Percentiles rank a stretch among this genome's conserved stretches.
Conservation (phyloP, 1,284 basidiomycete species). For the Violaceomyces palustris region DNA sequence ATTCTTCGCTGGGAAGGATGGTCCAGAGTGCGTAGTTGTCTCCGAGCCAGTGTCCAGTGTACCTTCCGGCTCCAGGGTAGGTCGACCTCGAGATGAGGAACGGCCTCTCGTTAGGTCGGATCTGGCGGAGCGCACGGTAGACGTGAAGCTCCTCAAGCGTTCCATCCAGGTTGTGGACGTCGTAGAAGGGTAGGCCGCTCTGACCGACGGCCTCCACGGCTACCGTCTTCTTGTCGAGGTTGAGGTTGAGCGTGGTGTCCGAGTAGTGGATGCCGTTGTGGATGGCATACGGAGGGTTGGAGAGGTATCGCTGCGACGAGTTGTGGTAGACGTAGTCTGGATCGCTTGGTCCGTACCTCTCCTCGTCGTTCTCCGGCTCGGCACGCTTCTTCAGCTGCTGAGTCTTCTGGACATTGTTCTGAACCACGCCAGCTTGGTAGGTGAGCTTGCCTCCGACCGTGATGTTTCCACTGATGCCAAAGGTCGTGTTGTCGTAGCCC, state of each 20-base stretch:
- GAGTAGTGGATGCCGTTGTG: slow-evolving; percentile 60
- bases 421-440: slow-evolving; percentile 10
- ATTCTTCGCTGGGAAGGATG: slow-evolving; percentile 53
- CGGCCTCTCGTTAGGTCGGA: slow-evolving; percentile 29
- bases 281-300: slow-evolving; percentile 61
- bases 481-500: slow-evolving; percentile 62
- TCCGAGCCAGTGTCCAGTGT: slow-evolving; percentile 55
- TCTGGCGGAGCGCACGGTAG: slow-evolving; percentile 14
- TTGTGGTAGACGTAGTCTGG: slow-evolving; percentile 25
- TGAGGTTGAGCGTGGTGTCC: slow-evolving; percentile 56
- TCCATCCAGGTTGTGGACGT: slow-evolving; percentile 51
- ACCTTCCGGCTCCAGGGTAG: slow-evolving; percentile 32
- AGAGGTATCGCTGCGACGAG: slow-evolving; percentile 20
- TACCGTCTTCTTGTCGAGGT: slow-evolving; percentile 43
- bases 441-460: slow-evolving; percentile 61
- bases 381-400: slow-evolving; percentile 2
- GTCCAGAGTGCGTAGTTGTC: slow-evolving; percentile 66
- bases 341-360: slow-evolving; percentile 9
- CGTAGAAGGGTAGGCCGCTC: slow-evolving; percentile 19
- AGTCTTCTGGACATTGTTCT: slow-evolving; percentile 13
- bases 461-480: slow-evolving; percentile 66
- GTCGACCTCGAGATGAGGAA: slow-evolving; percentile 38
- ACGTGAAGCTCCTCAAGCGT: slow-evolving; percentile 21
- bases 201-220: slow-evolving; percentile 54
- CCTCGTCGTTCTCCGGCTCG: slow-evolving; percentile 4